Base-by-base conservation (phyloP, 1,284 basidiomycete species). In the Malassezia dermatis region DNA sequence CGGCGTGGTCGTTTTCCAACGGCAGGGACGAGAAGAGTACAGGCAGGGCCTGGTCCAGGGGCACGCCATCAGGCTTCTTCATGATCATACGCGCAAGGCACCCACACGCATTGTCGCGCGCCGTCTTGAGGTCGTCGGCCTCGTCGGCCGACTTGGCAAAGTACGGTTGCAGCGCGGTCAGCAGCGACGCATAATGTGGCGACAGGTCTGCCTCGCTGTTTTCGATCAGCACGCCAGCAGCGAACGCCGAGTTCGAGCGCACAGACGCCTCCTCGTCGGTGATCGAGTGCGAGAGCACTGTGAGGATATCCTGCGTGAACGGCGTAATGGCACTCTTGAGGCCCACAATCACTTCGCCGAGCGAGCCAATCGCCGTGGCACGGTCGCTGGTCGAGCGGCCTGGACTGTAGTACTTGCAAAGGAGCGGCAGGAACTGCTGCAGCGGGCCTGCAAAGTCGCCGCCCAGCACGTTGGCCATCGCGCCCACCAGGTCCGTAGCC, bases 241-340 rank as follows among this genome's bases (percentile, higher is more conserved):
- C 91, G 72, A 95, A 99, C 10, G 90, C 89, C 30, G 91, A 89
- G 71, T 98, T 98, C 76, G 88, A 91, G 67, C 89, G 84, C 4
- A 98, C 91, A 75, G 96, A 90, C 8, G 85, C 78, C 53, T 96
- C 93, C 34, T 81, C 79, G 72, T 98, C 94, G 58, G 81, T 77
- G 27, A 98, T 81, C 8, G 88, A 89, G 27, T 69, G 65, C 35
- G 71, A 74, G 12, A 74, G 63, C 27, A 69, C 49, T 21, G 67
- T 60, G 37, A 74, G 65, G n/a, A 74, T 62, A 41, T 86, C 81
- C 37, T 65, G 62, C 2, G 94, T 95, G 73, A 83, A 88, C 13
- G 86, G 84, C 0, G 89, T 93, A 62, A 96, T 82, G 27, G 86
- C 84, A 46, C 75, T 76, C 79, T 93, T 90, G 81, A 98, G 86